A percentile compares a stretch with the other conserved stretches of the same genome.
Evolutionary conservation across 2,329 filamentous ascomycete genomes (phyloP).

Genomic region (Thielaviopsis populi): DNA sequence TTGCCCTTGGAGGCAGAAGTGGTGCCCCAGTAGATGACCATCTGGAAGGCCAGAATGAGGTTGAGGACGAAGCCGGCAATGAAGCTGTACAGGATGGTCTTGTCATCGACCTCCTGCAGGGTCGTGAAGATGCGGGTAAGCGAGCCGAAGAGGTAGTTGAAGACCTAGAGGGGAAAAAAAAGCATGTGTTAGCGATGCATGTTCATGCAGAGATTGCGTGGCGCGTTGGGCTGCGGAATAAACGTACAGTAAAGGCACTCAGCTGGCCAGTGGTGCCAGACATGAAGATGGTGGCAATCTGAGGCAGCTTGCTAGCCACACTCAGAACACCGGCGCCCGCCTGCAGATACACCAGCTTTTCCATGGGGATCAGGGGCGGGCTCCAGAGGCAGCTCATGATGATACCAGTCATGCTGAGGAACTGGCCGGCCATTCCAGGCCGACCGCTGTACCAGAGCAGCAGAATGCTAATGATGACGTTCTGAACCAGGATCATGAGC

Average conservation of each 20-base stretch:
- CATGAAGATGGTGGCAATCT: conserved; percentile 74
- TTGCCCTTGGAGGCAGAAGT: conserved; percentile 30
- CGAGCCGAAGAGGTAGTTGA: conserved; percentile 92
- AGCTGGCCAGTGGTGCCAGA: conserved; percentile 87
- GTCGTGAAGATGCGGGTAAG: conserved; percentile 95
- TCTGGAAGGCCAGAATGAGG: conserved; percentile 69
- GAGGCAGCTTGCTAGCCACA: conserved; percentile 82
- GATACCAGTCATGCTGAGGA: conserved; percentile 42
- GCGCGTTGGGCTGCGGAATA: not conserved
- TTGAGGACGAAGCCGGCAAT: conserved; percentile 85
- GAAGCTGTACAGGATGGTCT: conserved; percentile 90
- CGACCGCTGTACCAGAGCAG: conserved; percentile 72
- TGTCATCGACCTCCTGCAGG: conserved; percentile 91
- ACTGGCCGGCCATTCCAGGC: conserved; percentile 52
- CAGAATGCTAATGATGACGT: conserved; percentile 73
- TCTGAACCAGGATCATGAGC: conserved; percentile 79
- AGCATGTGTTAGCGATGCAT: conserved; percentile 1
- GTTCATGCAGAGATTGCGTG: not conserved
- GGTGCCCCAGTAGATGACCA: conserved; percentile 92
- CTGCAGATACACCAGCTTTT: conserved; percentile 60
- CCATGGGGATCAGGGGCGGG: conserved; percentile 53
- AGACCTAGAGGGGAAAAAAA: conserved; percentile 48
- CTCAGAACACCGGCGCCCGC: conserved; percentile 69
- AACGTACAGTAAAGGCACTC: conserved; percentile 81
- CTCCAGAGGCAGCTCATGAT: conserved; percentile 49